These are phyloP conservation scores for Hyparrhenia diplandra DNA, from an alignment of 176 grass and related monocot species.

Conservation along the genomic window DNA sequence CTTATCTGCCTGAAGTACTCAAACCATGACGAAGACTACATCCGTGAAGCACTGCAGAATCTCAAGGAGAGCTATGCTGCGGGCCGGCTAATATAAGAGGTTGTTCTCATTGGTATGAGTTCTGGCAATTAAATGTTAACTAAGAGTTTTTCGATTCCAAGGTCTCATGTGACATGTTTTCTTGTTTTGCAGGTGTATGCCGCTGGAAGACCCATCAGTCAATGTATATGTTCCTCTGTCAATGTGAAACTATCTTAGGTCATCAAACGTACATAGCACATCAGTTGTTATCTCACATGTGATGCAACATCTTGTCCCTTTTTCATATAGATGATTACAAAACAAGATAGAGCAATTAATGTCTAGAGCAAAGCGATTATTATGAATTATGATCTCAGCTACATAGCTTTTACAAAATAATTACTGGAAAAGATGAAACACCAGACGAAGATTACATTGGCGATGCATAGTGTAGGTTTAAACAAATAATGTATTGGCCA, in stretches of 20 bases:
- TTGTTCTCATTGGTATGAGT: background rate
- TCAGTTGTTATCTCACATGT: background rate
- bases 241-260: background rate
- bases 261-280: background rate
- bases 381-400: background rate
- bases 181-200: background rate
- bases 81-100: conserved; percentile 36
- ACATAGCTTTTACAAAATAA: background rate
- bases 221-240: background rate
- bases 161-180: background rate
- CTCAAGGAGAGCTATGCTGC: conserved; percentile 60
- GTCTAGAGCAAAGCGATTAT: background rate
- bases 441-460: no score
- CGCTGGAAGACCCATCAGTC: background rate
- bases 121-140: background rate
- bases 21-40: conserved; percentile 76
- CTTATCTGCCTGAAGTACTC: conserved; percentile 92
- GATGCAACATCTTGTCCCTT: background rate
- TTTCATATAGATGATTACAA: background rate
- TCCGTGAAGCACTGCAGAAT: conserved; percentile 58
- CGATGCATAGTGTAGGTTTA: no score
- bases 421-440: no score
- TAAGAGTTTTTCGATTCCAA: background rate
- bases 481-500: no score
- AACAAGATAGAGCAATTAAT: background rate